These are phyloP conservation scores for Pythium rishiriense DNA, from an alignment of 352 stramenopile genomes.

Conservation along the genomic window DNA sequence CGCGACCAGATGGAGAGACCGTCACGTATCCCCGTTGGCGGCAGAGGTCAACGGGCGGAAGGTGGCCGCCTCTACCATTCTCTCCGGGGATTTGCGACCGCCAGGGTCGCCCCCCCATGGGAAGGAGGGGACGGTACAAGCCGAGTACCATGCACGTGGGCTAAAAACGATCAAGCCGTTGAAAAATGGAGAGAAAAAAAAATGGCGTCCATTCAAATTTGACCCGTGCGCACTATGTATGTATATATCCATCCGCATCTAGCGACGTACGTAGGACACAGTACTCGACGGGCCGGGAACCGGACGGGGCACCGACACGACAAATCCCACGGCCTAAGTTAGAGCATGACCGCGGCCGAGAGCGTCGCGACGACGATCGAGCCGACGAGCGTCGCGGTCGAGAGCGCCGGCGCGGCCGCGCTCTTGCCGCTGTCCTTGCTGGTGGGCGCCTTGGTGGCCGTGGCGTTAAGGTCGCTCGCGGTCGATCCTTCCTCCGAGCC, in stretches of 20 bases:
- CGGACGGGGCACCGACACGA: too few relatives aligned
- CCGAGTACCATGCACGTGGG: too few relatives aligned
- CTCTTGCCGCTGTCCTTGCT: slow-evolving; percentile 5
- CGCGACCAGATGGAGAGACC: too few relatives aligned
- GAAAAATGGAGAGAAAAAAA: not conserved
- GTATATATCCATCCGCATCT: not conserved
- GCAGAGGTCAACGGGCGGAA: too few relatives aligned
- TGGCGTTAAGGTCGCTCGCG: not conserved
- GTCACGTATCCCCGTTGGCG: too few relatives aligned
- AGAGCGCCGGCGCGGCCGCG: slow-evolving; percentile 5
- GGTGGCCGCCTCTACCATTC: too few relatives aligned
- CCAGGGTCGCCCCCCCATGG: too few relatives aligned
- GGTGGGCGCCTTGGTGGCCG: slow-evolving; percentile 14
- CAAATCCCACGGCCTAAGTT: slow-evolving; percentile 4
- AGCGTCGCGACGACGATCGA: slow-evolving; percentile 20
- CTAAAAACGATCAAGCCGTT: too few relatives aligned
- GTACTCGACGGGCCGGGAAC: too few relatives aligned
- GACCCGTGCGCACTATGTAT: not conserved
- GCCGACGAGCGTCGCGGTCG: slow-evolving; percentile 9
- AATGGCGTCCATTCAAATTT: slow-evolving; percentile 10
- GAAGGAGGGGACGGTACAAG: too few relatives aligned
- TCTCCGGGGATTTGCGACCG: too few relatives aligned
- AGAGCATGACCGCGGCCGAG: slow-evolving; percentile 17
- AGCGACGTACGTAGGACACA: not conserved
- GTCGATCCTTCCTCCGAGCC: slow-evolving; percentile 18